Evolutionary conservation across 345 rosid genomes (phyloP).

Genomic region (Cochlearia excelsa): DNA sequence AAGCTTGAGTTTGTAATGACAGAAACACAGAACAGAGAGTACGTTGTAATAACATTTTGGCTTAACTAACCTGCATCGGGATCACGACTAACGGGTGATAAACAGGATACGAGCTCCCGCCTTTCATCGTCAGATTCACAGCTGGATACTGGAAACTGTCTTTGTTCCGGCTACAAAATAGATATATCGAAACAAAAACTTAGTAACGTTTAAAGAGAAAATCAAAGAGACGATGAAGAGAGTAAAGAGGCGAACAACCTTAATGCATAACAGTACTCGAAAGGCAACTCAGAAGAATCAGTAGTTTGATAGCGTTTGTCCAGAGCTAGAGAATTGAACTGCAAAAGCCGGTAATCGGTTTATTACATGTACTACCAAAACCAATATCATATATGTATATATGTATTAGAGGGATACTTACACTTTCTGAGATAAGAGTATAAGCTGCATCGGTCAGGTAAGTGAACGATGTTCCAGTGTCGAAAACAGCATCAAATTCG

Average conservation of each 20-base stretch:
- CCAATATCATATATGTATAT: neutral
- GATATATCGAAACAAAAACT: constrained; percentile 2
- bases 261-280: constrained; percentile 73
- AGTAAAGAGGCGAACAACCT: constrained; percentile 43
- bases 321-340: constrained; percentile 60
- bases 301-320: constrained; percentile 47
- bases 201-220: constrained; percentile 2
- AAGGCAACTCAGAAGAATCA: constrained; percentile 45
- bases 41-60: neutral
- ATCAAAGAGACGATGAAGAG: constrained; percentile 5
- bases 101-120: constrained; percentile 54
- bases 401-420: constrained; percentile 39
- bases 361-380: constrained; percentile 4
- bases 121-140: constrained; percentile 73
- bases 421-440: constrained; percentile 55
- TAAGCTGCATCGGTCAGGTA: constrained; percentile 79
- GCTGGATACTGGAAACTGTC: constrained; percentile 41
- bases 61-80: constrained; percentile 40
- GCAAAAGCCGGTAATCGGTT: constrained; percentile 28
- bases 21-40: constrained; percentile 4
- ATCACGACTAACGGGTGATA: constrained; percentile 48
- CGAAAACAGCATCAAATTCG: constrained; percentile 73
- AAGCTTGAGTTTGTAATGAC: constrained; percentile 1
- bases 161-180: constrained; percentile 41
- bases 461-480: constrained; percentile 93